Conservation (phyloP, 768 basidiomycete genomes). For the Hygrophoropsis aurantiaca region DNA sequence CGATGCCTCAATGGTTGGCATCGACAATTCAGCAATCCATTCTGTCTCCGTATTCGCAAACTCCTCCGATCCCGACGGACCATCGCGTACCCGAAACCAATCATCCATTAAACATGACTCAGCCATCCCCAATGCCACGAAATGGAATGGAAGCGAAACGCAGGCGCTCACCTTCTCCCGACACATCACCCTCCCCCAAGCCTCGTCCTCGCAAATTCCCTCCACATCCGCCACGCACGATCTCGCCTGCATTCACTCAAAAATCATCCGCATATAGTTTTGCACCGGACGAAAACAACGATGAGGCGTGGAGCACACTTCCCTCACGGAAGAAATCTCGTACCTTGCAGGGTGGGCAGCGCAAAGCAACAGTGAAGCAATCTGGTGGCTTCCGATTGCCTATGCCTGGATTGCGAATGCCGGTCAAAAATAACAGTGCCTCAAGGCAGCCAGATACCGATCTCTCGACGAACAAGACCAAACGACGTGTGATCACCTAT, state of each 20-base stretch:
- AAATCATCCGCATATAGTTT: conserved; percentile 17
- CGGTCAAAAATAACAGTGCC: background rate
- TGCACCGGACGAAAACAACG: conserved; percentile 17
- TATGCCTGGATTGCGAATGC: background rate
- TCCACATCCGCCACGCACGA: background rate
- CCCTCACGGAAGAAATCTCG: conserved; percentile 2
- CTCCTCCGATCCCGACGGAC: background rate
- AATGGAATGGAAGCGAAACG: background rate
- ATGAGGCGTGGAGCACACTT: conserved; percentile 11
- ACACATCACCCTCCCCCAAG: conserved; percentile 4
- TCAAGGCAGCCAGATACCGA: background rate
- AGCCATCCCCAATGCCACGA: no score
- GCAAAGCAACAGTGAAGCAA: conserved; percentile 4
- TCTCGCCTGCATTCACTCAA: background rate
- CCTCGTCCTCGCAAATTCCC: background rate
- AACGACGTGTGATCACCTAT: conserved; percentile 26
- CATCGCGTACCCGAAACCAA: background rate
- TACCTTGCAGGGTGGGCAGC: background rate
- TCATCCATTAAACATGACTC: no score
- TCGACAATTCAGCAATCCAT: conserved; percentile 3
- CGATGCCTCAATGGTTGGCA: conserved; percentile 5
- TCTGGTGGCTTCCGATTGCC: conserved; percentile 25
- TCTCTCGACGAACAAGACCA: background rate
- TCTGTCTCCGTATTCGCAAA: background rate
- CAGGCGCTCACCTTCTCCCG: conserved; percentile 6